Conservation (phyloP, 129 eudicot genomes). For the Heracleum sosnowskyi region DNA sequence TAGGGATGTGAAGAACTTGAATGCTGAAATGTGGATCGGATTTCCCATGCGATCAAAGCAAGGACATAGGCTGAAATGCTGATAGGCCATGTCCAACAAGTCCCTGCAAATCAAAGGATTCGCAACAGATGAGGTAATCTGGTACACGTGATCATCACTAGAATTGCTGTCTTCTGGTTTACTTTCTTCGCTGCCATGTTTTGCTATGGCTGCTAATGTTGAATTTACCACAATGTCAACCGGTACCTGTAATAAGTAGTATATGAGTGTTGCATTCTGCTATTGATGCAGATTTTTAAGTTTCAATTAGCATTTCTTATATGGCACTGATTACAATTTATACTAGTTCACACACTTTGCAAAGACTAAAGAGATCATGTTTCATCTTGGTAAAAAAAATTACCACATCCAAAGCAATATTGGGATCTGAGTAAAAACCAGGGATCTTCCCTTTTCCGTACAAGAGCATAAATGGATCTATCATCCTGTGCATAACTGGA, state of each 20-base stretch:
- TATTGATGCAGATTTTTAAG: background rate
- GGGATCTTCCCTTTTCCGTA: background rate
- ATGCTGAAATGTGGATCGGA: background rate
- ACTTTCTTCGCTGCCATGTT: background rate
- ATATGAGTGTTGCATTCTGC: background rate
- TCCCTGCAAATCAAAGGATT: background rate
- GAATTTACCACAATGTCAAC: background rate
- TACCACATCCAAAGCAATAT: background rate
- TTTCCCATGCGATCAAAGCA: background rate
- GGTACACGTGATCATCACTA: background rate
- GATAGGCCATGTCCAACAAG: background rate
- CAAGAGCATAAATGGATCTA: background rate
- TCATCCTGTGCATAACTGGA: background rate
- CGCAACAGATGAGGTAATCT: background rate
- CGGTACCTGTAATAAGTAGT: background rate
- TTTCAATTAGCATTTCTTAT: too few relatives aligned
- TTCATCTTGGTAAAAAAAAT: too few relatives aligned
- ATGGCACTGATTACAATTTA: too few relatives aligned
- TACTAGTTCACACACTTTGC: too few relatives aligned
- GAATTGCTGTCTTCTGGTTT: background rate
- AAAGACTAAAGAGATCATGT: too few relatives aligned
- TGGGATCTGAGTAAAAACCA: background rate
- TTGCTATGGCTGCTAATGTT: background rate
- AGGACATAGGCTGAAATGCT: background rate
- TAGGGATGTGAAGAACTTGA: background rate